Evolutionary conservation across 2,329 filamentous ascomycete genomes (phyloP), one percentile per base, ranked within the genome.

Genomic region (Aureobasidium leucospermi): DNA sequence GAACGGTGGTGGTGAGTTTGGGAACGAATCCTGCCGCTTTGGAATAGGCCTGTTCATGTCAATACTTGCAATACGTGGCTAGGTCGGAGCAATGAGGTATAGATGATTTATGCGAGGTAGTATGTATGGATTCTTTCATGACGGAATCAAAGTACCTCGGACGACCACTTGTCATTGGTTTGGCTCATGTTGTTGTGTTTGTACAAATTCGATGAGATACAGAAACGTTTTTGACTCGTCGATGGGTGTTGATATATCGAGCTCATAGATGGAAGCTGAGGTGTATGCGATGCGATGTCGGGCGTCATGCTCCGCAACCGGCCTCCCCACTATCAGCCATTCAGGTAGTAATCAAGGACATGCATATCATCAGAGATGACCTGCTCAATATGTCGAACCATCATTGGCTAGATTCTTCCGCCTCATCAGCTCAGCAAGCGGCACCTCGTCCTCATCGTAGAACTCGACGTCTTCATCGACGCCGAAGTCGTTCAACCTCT

Each of bases 381-480:
- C 13, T n/a, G n/a, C 38, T 55, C 38, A 55, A n/a, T 23, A 38
- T 16, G 16, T 38, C 6, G 29, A 29, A 23, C 31, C 8, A 11
- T n/a, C 7, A 56, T 56, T 56, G 41, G 31, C 9, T 41, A 56
- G 36, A 43, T 66, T 82, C 63, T 84, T 75, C 63, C 84, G 76
- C 49, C 82, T 75, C 46, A 91, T 72, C 13, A 93, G 66, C 68
- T 90, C 85, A 4, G 82, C 84, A 42, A 93, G 73, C 0, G 88
- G 89, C 13, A 93, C 74, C 65, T 91, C 85, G 62, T 86, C 84
- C 63, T 85, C 83, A 64, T 84, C 79, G 31, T 84, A 82, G 48
- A 85, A 85, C 63, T 90, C 86, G 0, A 80, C 81, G 13, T 89
- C 87, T 67, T 90, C 87, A 65, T 93, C 89, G 0, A 94, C 88